Evolutionary conservation across 148 eudicot species (phyloP), one percentile per base, ranked within the genome.

Genomic region (Cornus suecica): DNA sequence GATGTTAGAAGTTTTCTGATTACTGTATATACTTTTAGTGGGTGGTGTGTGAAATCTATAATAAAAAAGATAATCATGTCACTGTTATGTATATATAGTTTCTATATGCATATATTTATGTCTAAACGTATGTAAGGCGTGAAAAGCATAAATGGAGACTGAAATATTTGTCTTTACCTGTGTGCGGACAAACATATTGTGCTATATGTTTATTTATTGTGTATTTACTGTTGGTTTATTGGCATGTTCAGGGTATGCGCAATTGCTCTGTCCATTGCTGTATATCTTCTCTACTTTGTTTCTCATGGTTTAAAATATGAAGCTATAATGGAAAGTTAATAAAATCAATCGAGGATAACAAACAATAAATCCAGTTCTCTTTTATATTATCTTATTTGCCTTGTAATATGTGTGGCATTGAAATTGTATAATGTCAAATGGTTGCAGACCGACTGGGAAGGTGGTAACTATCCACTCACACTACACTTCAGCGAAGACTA

Each of bases 391-490:
- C 54, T 13, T 48, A 18, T 48, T 13, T 48, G 15, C 54, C 20
- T 48, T 48, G 54, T 48, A 13, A 13, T 48, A 11, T 48, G 54
- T 5, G 54, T 48, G 54, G 54, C 54, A 16, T 15, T 20, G 37
- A 13, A 70, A 41, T 3, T 62, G 34, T 61, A 8, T 56, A 28
- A 71, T 24, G n/a, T 77, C 54, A 20, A 61, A 51, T 66, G 34
- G 32, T 54, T n/a, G 73, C 88, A 87, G 90, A 91, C 95, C 81
- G 95, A 91, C 54, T 91, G 95, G 95, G 95, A 91, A 20, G 92
- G 95, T 64, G 95, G 95, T 66, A 81, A 63, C 78, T 91, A 84
- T 71, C 92, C 95, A 2, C 58, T 91, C 15, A 87, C 92, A 8
- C 86, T 91, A 82, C 83, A 80, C 64, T 91, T 91, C 81, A 89